Evolutionary conservation across 768 basidiomycete species (phyloP), one percentile per base, ranked within the genome.

Genomic region (Serendipita sp.): DNA sequence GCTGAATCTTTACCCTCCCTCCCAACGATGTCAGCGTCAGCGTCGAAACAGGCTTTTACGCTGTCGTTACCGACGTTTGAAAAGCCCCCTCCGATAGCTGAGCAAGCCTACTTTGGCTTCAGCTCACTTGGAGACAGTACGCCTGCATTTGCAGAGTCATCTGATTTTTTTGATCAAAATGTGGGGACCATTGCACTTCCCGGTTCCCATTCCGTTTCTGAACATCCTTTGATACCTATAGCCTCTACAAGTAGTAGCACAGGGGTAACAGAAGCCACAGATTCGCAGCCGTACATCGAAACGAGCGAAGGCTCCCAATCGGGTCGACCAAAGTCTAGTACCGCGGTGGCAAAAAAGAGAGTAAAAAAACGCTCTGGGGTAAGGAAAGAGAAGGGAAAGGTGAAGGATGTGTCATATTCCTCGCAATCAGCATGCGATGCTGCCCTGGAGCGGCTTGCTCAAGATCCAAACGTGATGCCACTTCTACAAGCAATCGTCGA

Each of bases 121-220:
- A 38, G 34, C 14, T 38, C 34, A 5, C 34, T 38, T 38, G 14
- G 34, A 38, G 34, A 38, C 7, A 5, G 34, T 14, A 5, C 34
- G 34, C 34, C 34, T 38, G 14, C 34, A 5, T 38, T 14, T 38
- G 34, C 53, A 24, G 53, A n/a, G 11, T 24, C 28, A 20, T 58
- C 17, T 58, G 53, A 58, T n/a, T 24, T 58, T 58, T 58, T 58
- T 58, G 53, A 58, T 58, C 62, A 56, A 63, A 63, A 63, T 63
- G 62, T 63, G 62, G 62, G 62, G 62, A 63, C 62, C 62, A 63
- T 45, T 63, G 62, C 62, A 63, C 62, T 42, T 26, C 28, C 16
- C 56, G 62, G 30, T 51, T 63, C 62, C 62, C 34, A 38, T 38
- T 45, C 17, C n/a, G 16, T 28, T 24, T 58, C 53, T 58, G 53